Conservation (phyloP, 495 filamentous ascomycete species). For the Penicillium simplicissimum region DNA sequence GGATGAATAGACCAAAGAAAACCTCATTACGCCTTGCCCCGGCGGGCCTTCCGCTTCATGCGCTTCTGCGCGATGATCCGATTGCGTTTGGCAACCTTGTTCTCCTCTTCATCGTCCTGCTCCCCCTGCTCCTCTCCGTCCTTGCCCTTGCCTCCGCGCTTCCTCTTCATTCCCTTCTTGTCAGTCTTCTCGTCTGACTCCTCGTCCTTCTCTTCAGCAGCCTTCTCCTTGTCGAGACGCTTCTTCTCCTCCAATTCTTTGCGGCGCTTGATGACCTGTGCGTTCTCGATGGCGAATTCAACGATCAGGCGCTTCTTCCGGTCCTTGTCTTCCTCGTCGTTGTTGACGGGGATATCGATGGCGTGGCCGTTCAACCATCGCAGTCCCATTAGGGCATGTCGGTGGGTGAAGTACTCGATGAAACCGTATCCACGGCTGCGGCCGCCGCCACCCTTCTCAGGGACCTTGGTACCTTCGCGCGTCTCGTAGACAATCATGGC, state of each 20-base stretch:
- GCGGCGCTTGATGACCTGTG: slow-evolving; percentile 81
- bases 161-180: slow-evolving; percentile 42
- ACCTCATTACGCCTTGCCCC: slow-evolving; percentile 37
- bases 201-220: slow-evolving; percentile 26
- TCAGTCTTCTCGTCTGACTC: slow-evolving; percentile 17
- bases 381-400: slow-evolving; percentile 92
- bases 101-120: slow-evolving; percentile 44
- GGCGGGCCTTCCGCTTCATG: slow-evolving; percentile 54
- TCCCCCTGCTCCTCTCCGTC: slow-evolving; percentile 28
- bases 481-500: slow-evolving; percentile 94
- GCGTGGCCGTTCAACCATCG: slow-evolving; percentile 89
- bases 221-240: slow-evolving; percentile 29
- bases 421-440: slow-evolving; percentile 93
- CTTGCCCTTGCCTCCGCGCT: slow-evolving; percentile 33
- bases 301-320: slow-evolving; percentile 81
- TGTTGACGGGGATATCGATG: slow-evolving; percentile 42
- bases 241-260: slow-evolving; percentile 69
- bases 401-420: slow-evolving; percentile 93
- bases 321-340: slow-evolving; percentile 49
- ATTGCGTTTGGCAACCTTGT: slow-evolving; percentile 60
- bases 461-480: slow-evolving; percentile 74
- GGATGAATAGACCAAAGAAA: slow-evolving; percentile 1
- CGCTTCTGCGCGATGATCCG: slow-evolving; percentile 70
- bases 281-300: slow-evolving; percentile 98
- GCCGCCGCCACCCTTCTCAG: slow-evolving; percentile 70